Evolutionary conservation across 306 rosid species (phyloP).

Genomic region (Vigna trinervia): DNA sequence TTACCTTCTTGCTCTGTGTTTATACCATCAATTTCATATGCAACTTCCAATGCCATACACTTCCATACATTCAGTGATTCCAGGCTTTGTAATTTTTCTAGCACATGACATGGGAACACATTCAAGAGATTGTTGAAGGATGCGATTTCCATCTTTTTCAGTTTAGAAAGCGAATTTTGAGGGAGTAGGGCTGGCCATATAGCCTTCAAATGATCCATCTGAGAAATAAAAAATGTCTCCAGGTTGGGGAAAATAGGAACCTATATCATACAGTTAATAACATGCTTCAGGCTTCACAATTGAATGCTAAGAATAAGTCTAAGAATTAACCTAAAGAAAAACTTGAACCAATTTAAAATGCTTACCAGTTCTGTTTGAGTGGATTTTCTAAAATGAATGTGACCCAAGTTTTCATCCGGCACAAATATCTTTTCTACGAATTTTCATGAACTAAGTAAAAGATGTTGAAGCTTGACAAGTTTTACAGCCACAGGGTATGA

Average conservation of each 20-base stretch:
- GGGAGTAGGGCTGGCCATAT: conserved; percentile 40
- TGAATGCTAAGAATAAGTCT: not conserved
- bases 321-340: conserved; percentile 1
- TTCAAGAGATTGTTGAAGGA: conserved; percentile 41
- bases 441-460: conserved; percentile 45
- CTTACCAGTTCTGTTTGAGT: conserved; percentile 42
- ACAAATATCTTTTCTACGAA: conserved; percentile 36
- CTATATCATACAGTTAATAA: conserved; percentile 31
- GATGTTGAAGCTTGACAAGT: conserved; percentile 49
- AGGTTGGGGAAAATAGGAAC: conserved; percentile 51
- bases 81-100: conserved; percentile 43
- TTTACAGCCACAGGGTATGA: conserved; percentile 35
- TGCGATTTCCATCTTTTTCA: conserved; percentile 47
- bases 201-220: conserved; percentile 48
- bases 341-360: conserved; percentile 16
- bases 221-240: conserved; percentile 48
- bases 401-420: not conserved
- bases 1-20: not conserved
- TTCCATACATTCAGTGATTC: conserved; percentile 45
- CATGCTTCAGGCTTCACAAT: conserved; percentile 16
- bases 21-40: conserved; percentile 42
- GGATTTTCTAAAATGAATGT: not conserved
- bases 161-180: conserved; percentile 39
- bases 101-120: conserved; percentile 47
- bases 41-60: conserved; percentile 41